Percentiles rank a stretch among this genome's conserved stretches.
Evolutionary conservation across 2,329 filamentous ascomycete species (phyloP).

Genomic region (Penicillium sp.): DNA sequence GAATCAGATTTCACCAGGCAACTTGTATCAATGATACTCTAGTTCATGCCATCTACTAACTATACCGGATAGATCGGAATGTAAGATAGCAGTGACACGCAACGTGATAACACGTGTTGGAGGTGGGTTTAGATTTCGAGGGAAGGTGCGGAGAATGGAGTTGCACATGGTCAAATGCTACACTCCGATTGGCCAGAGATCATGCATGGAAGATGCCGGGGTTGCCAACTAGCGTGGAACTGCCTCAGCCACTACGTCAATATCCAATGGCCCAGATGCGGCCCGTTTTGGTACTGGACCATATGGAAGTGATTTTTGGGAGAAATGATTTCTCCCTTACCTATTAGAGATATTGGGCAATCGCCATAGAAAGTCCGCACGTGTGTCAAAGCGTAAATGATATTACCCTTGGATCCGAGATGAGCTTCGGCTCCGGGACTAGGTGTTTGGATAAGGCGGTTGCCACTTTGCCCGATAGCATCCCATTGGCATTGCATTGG

Average conservation of each 20-base stretch:
- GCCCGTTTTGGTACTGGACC: slow-evolving; percentile 1
- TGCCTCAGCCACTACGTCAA: slow-evolving; percentile 7
- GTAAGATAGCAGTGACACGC: background rate
- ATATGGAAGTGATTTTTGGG: background rate
- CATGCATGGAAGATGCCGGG: slow-evolving; percentile 1
- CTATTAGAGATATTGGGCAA: background rate
- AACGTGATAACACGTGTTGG: slow-evolving; percentile 6
- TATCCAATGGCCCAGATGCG: background rate
- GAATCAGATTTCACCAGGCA: background rate
- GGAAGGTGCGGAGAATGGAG: slow-evolving; percentile 7
- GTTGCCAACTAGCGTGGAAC: background rate
- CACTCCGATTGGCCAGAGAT: slow-evolving; percentile 7
- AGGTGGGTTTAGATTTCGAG: background rate
- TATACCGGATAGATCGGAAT: background rate
- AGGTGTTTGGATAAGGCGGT: background rate
- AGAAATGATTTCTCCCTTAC: background rate
- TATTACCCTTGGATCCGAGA: background rate
- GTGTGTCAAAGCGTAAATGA: slow-evolving; percentile 1
- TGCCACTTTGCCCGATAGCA: slow-evolving; percentile 1
- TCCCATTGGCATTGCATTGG: slow-evolving; percentile 1
- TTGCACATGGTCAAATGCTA: slow-evolving; percentile 16
- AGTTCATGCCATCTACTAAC: background rate
- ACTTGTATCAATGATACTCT: background rate
- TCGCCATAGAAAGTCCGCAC: background rate
- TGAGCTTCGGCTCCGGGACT: background rate